These are phyloP conservation scores for Auriscalpium orientale DNA, from an alignment of 768 basidiomycete genomes.

Conservation along the genomic window DNA sequence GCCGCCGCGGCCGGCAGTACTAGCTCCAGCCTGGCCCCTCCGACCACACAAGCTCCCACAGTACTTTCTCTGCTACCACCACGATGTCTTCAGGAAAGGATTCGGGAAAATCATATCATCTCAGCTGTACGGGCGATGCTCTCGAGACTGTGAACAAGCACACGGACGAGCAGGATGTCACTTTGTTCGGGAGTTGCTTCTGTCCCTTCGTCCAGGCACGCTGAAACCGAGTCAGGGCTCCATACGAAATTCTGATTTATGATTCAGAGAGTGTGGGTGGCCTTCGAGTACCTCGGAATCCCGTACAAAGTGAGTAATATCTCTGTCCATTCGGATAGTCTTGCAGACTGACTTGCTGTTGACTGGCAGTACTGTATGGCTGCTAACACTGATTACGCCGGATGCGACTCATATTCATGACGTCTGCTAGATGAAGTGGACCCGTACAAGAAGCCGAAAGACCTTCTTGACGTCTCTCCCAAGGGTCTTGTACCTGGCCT, in stretches of 20 bases:
- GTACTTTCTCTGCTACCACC: neutral
- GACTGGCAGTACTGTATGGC: neutral
- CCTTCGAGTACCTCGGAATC: slow-evolving; percentile 61
- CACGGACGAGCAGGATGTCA: slow-evolving; percentile 40
- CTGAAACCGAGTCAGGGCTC: no score
- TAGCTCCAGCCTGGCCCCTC: no score
- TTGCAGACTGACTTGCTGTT: neutral
- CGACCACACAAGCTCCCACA: no score
- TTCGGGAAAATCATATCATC: slow-evolving; percentile 34
- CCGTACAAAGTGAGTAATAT: slow-evolving; percentile 51
- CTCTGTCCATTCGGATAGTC: neutral
- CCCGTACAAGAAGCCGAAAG: slow-evolving; percentile 75
- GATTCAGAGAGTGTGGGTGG: slow-evolving; percentile 65
- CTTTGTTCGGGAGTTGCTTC: slow-evolving; percentile 66
- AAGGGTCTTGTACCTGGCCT: slow-evolving; percentile 76
- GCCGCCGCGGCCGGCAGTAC: no score
- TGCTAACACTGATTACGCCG: no score
- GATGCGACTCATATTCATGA: no score
- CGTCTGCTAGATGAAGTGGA: slow-evolving; percentile 62
- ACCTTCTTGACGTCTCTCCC: slow-evolving; percentile 74
- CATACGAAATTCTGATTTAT: no score
- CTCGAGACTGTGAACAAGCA: slow-evolving; percentile 50
- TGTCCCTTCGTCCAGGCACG: slow-evolving; percentile 57
- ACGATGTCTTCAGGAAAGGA: slow-evolving; percentile 24
- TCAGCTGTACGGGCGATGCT: slow-evolving; percentile 40